Base-by-base conservation (phyloP, 108 stramenopile genomes). In the Fistulifera solaris region DNA sequence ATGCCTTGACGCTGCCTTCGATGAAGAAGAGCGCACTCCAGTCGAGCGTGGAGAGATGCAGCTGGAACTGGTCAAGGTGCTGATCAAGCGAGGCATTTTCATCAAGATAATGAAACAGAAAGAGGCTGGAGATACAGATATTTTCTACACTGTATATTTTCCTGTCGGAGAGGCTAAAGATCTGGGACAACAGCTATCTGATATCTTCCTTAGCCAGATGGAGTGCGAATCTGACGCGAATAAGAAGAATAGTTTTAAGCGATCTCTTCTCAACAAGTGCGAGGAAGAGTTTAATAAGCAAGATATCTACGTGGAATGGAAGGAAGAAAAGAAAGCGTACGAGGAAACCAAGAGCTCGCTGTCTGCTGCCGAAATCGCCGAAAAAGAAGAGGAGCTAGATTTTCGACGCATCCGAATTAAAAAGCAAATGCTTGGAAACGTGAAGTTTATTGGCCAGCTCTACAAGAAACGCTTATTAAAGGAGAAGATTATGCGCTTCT, bases 361-460 rank as follows among this genome's bases (percentile, higher is more conserved):
- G 26, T 81, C 77, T 38, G 86, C 78, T 24, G 60, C 78, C 10
- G 83, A 89, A 58, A 66, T 58, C 13, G 58, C 59, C 4, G 85
- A 86, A 40, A 71, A 72, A 21, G 83, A 79, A 40, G 89, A 77
- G 54, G 85, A 87, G 8, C 58, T 92, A 21, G 78, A 89, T 22
- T 81, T 87, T 50, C 72, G 82, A 26, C 67, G 89, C 35, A 89
- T 92, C 59, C 82, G 83, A 41, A 94, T 94, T 49, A 96, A 96
- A 83, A 93, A 93, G 65, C 90, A 88, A 50, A 86, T 84, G 84
- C 82, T 98, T 54, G 97, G 95, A 27, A 93, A 98, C 63, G 83
- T 95, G 62, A 84, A 85, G 51, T 96, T 97, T 67, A 95, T 97
- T 68, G 97, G 97, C 15, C 95, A 96, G 65, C 60, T 98, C 27